Conservation (phyloP, 768 basidiomycete species). For the Leccinum variicolor region DNA sequence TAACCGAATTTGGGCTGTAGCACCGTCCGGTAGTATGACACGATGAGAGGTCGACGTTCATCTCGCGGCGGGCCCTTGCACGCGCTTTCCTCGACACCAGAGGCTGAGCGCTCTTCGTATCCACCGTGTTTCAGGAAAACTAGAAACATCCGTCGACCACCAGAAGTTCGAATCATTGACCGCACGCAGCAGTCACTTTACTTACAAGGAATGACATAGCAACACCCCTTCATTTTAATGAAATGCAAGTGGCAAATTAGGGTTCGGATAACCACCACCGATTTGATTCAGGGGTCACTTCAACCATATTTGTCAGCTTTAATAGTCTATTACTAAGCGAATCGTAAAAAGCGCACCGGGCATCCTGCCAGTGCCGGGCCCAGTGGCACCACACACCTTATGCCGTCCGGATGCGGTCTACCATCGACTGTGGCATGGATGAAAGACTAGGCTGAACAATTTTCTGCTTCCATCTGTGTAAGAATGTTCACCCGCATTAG, state of each 20-base stretch:
- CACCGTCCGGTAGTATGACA: conserved; percentile 3
- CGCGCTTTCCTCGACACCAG: conserved; percentile 13
- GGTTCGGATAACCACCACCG: conserved; percentile 19
- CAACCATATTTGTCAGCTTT: conserved; percentile 17
- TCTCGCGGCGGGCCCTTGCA: conserved; percentile 10
- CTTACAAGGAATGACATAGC: conserved; percentile 10
- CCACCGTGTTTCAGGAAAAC: conserved; percentile 12
- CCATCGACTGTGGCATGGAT: not conserved
- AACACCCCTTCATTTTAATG: conserved; percentile 19
- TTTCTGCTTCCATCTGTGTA: conserved; percentile 16
- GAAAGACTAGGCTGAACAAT: conserved; percentile 1
- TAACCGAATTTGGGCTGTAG: conserved; percentile 16
- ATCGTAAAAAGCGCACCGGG: conserved; percentile 11
- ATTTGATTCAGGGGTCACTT: conserved; percentile 14
- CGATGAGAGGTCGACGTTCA: conserved; percentile 16
- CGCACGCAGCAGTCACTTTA: conserved; percentile 9
- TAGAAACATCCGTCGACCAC: conserved; percentile 5
- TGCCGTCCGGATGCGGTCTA: conserved; percentile 7
- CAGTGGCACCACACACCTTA: too few species aligned
- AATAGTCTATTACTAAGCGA: not conserved
- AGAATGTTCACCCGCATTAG: conserved; percentile 3
- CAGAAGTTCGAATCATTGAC: conserved; percentile 6
- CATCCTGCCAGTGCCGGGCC: too few species aligned
- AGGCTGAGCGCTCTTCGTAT: conserved; percentile 1
- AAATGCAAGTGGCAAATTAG: conserved; percentile 17